Evolutionary conservation across 208 protist genomes (phyloP).

Genomic region (Leptomonas seymouri): DNA sequence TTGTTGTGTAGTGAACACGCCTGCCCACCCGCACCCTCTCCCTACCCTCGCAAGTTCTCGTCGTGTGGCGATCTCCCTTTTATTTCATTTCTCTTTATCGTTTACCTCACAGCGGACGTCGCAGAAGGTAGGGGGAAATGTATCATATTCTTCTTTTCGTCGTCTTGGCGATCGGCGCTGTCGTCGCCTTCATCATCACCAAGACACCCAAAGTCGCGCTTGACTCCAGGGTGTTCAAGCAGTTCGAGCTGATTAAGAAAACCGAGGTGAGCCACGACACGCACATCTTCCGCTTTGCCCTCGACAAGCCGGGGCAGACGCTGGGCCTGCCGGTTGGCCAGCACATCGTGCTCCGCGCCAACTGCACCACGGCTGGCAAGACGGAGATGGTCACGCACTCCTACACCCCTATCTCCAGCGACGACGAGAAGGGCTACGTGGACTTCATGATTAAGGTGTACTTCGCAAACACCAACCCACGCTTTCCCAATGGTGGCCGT

Average conservation of each 20-base stretch:
- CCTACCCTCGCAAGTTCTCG: too few species aligned
- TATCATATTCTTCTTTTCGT: slow-evolving; percentile 25
- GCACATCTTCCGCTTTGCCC: slow-evolving; percentile 85
- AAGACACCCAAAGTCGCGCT: slow-evolving; percentile 42
- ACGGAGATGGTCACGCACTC: slow-evolving; percentile 67
- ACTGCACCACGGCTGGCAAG: slow-evolving; percentile 47
- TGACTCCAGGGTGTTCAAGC: slow-evolving; percentile 55
- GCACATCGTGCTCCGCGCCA: slow-evolving; percentile 69
- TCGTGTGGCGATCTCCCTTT: not conserved
- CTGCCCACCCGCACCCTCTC: too few species aligned
- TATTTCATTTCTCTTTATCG: slow-evolving; percentile 6
- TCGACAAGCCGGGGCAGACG: slow-evolving; percentile 41
- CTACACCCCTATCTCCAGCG: slow-evolving; percentile 91
- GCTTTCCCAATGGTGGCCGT: slow-evolving; percentile 88
- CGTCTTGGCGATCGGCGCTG: slow-evolving; percentile 26
- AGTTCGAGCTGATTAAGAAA: slow-evolving; percentile 57
- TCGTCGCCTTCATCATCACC: slow-evolving; percentile 34
- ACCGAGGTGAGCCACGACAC: slow-evolving; percentile 73
- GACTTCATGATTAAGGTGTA: slow-evolving; percentile 96
- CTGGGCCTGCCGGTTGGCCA: slow-evolving; percentile 87
- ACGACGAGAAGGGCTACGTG: slow-evolving; percentile 91
- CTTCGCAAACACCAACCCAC: slow-evolving; percentile 74
- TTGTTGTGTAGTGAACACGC: too few species aligned
- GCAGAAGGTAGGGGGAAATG: slow-evolving; percentile 8
- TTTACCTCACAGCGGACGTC: not conserved